Percentiles rank a stretch among this genome's conserved stretches.
Evolutionary conservation across 306 rosid species (phyloP).

Genomic region (Crotalaria pallida): DNA sequence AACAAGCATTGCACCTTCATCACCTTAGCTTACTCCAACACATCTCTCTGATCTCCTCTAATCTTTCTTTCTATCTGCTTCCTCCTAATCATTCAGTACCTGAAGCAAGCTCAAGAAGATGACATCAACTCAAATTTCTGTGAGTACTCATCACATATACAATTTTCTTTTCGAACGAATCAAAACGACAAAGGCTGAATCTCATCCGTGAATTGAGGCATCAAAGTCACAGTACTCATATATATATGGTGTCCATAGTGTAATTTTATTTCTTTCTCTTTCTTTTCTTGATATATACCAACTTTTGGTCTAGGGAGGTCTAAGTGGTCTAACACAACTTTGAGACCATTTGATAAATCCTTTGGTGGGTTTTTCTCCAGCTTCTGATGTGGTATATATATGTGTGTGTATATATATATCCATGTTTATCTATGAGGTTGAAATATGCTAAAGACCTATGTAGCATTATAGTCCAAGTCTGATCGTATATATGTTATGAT

Average conservation of each 20-base stretch:
- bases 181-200: no score
- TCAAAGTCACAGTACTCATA: constrained; percentile 4
- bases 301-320: background rate
- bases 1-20: constrained; percentile 20
- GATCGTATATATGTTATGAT: background rate
- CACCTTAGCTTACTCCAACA: background rate
- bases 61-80: background rate
- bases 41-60: background rate
- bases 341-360: background rate
- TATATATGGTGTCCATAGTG: background rate
- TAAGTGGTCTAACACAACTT: background rate
- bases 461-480: constrained; percentile 2
- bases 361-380: background rate
- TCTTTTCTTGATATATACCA: background rate
- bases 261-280: background rate
- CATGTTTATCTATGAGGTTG: background rate
- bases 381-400: background rate
- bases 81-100: constrained; percentile 7
- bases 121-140: constrained; percentile 39
- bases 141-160: constrained; percentile 25
- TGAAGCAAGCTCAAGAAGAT: constrained; percentile 14
- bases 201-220: no score
- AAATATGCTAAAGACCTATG: background rate
- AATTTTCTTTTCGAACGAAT: no score
- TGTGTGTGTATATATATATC: no score